Conservation (phyloP, 139 green algal genomes). For the Chlorella sp. region DNA sequence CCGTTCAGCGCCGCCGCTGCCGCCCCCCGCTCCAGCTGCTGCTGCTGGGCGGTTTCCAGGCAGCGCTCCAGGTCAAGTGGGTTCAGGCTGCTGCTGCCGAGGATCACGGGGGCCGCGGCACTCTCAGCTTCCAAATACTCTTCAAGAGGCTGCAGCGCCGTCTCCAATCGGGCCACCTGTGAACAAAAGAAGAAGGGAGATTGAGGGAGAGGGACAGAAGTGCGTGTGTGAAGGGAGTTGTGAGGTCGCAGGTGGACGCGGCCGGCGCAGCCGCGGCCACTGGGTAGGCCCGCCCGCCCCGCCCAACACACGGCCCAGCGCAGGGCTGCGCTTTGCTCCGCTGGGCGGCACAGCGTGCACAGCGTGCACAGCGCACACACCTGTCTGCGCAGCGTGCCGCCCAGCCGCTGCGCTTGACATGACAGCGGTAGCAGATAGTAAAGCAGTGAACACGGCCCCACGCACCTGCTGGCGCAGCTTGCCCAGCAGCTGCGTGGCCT, state of each 20-base stretch:
- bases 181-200: not conserved
- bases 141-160: constrained; percentile 37
- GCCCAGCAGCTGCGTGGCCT: not conserved
- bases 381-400: no score
- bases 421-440: no score
- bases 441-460: not conserved
- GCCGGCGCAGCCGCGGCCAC: not conserved
- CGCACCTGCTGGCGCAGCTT: constrained; percentile 32
- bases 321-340: no score
- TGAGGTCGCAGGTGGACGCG: not conserved
- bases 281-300: not conserved
- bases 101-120: not conserved
- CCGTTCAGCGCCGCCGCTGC: no score
- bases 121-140: constrained; percentile 12
- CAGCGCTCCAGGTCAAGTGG: not conserved
- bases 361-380: no score
- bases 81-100: no score
- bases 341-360: no score
- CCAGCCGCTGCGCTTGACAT: not conserved
- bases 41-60: not conserved
- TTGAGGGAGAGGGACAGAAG: not conserved
- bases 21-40: not conserved
- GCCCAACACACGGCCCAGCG: no score
- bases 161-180: constrained; percentile 30
- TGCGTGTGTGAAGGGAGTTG: not conserved